Conservation (phyloP, 129 eudicot genomes). For the Centrapalus pauciflorus region DNA sequence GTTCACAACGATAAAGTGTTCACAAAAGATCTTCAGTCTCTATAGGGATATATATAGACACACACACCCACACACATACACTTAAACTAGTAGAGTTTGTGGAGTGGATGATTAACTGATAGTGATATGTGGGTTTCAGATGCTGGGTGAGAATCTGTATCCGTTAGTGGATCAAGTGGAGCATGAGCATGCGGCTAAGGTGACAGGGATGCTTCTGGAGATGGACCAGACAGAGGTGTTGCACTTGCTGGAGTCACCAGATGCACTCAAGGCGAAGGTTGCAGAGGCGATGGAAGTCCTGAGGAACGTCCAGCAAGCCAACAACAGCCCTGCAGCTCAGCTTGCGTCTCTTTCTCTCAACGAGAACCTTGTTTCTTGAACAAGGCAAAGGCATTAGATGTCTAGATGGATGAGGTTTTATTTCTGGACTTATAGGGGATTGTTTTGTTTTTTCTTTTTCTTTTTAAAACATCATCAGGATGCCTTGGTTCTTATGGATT, state of each 20-base stretch:
- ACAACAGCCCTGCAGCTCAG: slow-evolving; percentile 45
- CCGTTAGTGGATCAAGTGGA: slow-evolving; percentile 83
- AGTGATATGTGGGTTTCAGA: slow-evolving; percentile 38
- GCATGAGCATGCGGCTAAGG: slow-evolving; percentile 86
- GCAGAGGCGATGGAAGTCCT: slow-evolving; percentile 84
- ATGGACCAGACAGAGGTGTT: slow-evolving; percentile 87
- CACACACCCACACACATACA: too few relatives aligned
- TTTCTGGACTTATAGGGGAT: slow-evolving; percentile 13
- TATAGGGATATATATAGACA: too few relatives aligned
- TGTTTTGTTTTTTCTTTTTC: too few relatives aligned
- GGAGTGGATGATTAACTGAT: too few relatives aligned
- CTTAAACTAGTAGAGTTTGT: too few relatives aligned
- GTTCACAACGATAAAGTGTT: too few relatives aligned
- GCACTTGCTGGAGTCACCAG: slow-evolving; percentile 82
- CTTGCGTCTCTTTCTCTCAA: slow-evolving; percentile 58
- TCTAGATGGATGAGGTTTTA: slow-evolving; percentile 18
- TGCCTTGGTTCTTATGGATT: slow-evolving; percentile 18
- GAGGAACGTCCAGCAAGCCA: slow-evolving; percentile 50
- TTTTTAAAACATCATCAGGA: slow-evolving; percentile 18
- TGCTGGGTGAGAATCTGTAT: slow-evolving; percentile 79
- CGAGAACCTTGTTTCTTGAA: slow-evolving; percentile 63
- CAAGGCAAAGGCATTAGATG: slow-evolving; percentile 14
- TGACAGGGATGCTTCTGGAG: slow-evolving; percentile 85
- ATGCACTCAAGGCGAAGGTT: slow-evolving; percentile 73
- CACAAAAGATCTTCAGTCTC: too few relatives aligned